These are phyloP conservation scores for Cryptosporidium bovis DNA, from an alignment of 169 alveolate species.

Conservation along the genomic window DNA sequence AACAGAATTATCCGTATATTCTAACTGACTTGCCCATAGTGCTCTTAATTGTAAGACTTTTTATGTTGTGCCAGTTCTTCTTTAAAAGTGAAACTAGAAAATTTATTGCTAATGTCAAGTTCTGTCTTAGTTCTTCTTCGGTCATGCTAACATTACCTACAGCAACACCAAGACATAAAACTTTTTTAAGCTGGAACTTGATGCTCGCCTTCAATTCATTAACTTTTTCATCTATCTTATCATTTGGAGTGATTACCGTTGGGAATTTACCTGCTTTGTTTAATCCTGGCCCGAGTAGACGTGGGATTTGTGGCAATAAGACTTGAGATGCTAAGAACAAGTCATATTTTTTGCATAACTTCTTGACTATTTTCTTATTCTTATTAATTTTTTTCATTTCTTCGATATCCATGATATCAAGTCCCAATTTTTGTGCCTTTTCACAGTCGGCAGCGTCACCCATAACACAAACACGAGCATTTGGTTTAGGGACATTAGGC, in stretches of 20 bases:
- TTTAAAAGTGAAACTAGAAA: slow-evolving; percentile 98
- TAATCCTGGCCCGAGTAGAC: slow-evolving; percentile 98
- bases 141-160: slow-evolving; percentile 97
- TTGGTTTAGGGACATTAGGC: slow-evolving; percentile 96
- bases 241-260: slow-evolving; percentile 96
- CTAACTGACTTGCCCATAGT: slow-evolving; percentile 98
- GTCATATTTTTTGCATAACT: slow-evolving; percentile 94
- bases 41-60: slow-evolving; percentile 96
- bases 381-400: slow-evolving; percentile 98
- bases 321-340: slow-evolving; percentile 99
- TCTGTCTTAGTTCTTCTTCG: slow-evolving; percentile 97
- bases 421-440: slow-evolving; percentile 94
- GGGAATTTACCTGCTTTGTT: slow-evolving; percentile 99
- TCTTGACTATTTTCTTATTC: slow-evolving; percentile 98
- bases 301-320: slow-evolving; percentile 98
- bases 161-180: slow-evolving; percentile 98
- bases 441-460: slow-evolving; percentile 99
- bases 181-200: slow-evolving; percentile 93
- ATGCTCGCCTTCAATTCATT: slow-evolving; percentile 94
- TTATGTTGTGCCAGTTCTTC: slow-evolving; percentile 99
- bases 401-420: slow-evolving; percentile 97
- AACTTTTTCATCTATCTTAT: slow-evolving; percentile 95
- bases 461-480: slow-evolving; percentile 96
- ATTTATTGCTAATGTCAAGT: slow-evolving; percentile 96
- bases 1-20: slow-evolving; percentile 91